Base-by-base conservation (phyloP, 495 filamentous ascomycete species). In the Aspergillus coremiiformis region DNA sequence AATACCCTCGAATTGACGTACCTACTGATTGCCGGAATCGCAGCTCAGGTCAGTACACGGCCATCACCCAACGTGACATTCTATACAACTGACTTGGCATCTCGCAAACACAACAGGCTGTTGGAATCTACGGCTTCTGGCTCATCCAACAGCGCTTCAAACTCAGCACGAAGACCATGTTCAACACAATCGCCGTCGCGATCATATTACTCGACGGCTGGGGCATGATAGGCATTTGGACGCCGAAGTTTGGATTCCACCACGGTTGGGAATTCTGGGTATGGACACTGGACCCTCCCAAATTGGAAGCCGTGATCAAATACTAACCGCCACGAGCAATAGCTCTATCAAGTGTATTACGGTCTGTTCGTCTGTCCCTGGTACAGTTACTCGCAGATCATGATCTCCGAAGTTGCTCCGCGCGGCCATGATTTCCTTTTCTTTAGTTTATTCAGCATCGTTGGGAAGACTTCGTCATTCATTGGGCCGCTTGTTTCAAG, bases 151-250 rank as follows among this genome's bases (percentile, higher is more conserved):
- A 73, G 42, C 69, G 74, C 1, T 81, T 66, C 60, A 52, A 63
- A 20, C 66, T 84, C 0, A 67, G 68, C 52, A 80, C 81, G 1
- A 84, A 83, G 59, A 77, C 75, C 17, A 84, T 85, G 81, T 83
- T 84, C 66, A 83, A 82, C 58, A 58, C 68, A 11, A 73, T 84
- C 37, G 76, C 77, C 30, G 56, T 80, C 20, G 66, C 65, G 12
- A 84, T 84, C 51, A 71, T 83, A 23, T 53, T 84, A 5, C 74
- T 84, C 3, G 79, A 83, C 55, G 74, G 71, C 42, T 85, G 82
- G 82, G 82, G 82, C 44, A 83, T 84, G 79, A 78, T 84, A 43
- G 82, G 82, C 8, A 83, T 82, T 56, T 84, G 80, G 81, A 83
- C 80, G 2, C 50, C 77, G 35, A 63, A 52, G 5, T 83, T 85